Evolutionary conservation across 2,329 filamentous ascomycete genomes (phyloP), one percentile per base, ranked within the genome.

Genomic region (Biscogniauxia mediterranea): DNA sequence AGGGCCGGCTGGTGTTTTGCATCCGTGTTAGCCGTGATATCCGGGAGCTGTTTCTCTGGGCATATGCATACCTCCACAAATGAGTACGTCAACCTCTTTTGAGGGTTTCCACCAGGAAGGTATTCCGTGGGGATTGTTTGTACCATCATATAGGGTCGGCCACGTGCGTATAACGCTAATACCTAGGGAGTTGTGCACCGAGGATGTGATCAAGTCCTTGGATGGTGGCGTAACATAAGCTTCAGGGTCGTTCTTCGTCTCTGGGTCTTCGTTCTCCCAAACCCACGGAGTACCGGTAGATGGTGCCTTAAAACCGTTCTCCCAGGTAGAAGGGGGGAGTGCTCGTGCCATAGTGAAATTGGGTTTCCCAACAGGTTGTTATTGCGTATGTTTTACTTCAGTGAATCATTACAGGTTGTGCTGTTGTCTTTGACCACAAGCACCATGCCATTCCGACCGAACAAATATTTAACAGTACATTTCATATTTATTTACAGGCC

Each of bases 71-170:
- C 74, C 74, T 63, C 74, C 74, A 54, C 67, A 68, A 53, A 75
- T 75, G 9, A 75, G 60, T 11, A 75, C 73, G 62, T 75, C 73
- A 8, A 75, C 73, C 28, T 75, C 66, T 26, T 62, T 62, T 32
- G 58, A 25, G 28, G 69, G 69, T 5, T 64, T 67, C 70, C 70
- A 72, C 72, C 68, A 72, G 0, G 64, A 56, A 1, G 71, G 71
- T 0, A 67, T 38, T 0, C 67, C 70, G 52, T 73, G 67, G 13
- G 71, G 72, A 25, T 49, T 67, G n/a, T 73, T 68, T 1, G 71
- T 70, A 1, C 72, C 71, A 57, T 73, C 61, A 51, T 71, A 70
- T 2, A 74, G 28, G 4, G 69, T 70, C 6, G 73, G 72, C 71
- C 71, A 75, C 11, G 64, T 70, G 20, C 72, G 63, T 55, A 73